Percentiles rank a stretch among this genome's conserved stretches.
These are phyloP conservation scores for Stentor coeruleus DNA, from an alignment of 73 alveolate genomes.

Conservation along the genomic window DNA sequence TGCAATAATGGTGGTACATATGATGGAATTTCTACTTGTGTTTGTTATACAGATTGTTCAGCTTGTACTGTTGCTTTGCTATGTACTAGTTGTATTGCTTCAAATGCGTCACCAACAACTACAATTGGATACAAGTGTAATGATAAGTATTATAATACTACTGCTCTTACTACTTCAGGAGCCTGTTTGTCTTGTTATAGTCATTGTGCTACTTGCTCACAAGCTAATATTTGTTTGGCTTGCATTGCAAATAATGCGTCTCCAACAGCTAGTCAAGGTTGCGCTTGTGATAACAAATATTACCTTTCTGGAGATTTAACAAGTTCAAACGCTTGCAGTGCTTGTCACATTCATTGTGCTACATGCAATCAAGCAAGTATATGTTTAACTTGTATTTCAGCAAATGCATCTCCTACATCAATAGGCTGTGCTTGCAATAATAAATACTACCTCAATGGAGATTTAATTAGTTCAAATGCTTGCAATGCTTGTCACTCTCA, in stretches of 20 bases:
- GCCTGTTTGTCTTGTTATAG: not conserved
- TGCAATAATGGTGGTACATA: not conserved
- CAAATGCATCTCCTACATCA: not conserved
- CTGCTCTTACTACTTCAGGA: not conserved
- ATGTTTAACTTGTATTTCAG: not conserved
- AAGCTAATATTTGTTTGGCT: not conserved
- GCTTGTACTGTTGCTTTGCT: not conserved
- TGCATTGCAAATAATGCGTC: not conserved
- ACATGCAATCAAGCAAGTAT: not conserved
- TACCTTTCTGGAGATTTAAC: not conserved
- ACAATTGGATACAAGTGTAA: not conserved
- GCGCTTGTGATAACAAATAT: not conserved
- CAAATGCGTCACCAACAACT: not conserved
- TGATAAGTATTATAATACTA: not conserved
- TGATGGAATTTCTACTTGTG: no score
- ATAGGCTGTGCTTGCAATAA: not conserved
- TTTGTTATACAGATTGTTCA: not conserved
- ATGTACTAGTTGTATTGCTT: not conserved
- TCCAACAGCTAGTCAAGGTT: not conserved
- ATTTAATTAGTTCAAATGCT: not conserved
- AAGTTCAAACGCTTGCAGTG: not conserved
- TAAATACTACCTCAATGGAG: not conserved
- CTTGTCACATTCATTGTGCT: not conserved
- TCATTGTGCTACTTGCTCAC: not conserved
- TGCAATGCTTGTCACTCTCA: no score